These are phyloP conservation scores for Lecanosticta acicola DNA, from an alignment of 2,329 filamentous ascomycete species.

Conservation along the genomic window DNA sequence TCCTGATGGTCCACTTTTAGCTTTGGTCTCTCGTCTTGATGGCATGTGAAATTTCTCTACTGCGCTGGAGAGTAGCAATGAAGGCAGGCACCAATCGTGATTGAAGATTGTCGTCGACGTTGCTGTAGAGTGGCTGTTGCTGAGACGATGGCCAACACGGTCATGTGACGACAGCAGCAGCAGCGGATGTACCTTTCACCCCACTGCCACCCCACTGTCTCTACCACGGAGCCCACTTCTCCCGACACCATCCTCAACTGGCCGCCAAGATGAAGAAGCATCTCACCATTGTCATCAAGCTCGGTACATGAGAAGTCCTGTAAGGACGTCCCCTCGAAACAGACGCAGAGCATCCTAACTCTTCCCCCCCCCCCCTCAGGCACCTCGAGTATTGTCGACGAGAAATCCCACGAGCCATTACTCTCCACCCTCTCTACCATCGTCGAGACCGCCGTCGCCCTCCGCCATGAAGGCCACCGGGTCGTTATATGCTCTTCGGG, in stretches of 20 bases:
- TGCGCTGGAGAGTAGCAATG: too few relatives aligned
- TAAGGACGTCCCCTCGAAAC: constrained; percentile 4
- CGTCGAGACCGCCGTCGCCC: constrained; percentile 83
- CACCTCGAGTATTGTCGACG: constrained; percentile 97
- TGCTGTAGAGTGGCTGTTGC: too few relatives aligned
- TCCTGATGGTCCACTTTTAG: too few relatives aligned
- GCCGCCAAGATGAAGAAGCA: constrained; percentile 60
- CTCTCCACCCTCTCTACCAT: constrained; percentile 86
- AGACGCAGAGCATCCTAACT: background rate
- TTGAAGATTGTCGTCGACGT: too few relatives aligned
- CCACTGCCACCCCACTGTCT: too few relatives aligned
- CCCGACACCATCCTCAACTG: background rate
- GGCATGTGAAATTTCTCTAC: too few relatives aligned
- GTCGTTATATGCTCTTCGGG: constrained; percentile 97
- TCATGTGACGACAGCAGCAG: background rate
- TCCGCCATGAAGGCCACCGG: constrained; percentile 84
- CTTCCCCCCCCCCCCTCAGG: constrained; percentile 48
- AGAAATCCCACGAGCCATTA: constrained; percentile 87
- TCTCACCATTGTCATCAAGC: constrained; percentile 78
- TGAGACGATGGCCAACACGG: too few relatives aligned
- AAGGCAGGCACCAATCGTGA: too few relatives aligned
- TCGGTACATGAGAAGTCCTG: constrained; percentile 56
- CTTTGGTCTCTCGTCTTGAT: too few relatives aligned
- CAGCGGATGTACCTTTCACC: too few relatives aligned
- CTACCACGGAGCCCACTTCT: too few relatives aligned